Percentiles rank a stretch among this genome's conserved stretches.
phyloP scores from a whole-genome alignment of 345 rosid genomes.

The Arabis hirsuta region DNA sequence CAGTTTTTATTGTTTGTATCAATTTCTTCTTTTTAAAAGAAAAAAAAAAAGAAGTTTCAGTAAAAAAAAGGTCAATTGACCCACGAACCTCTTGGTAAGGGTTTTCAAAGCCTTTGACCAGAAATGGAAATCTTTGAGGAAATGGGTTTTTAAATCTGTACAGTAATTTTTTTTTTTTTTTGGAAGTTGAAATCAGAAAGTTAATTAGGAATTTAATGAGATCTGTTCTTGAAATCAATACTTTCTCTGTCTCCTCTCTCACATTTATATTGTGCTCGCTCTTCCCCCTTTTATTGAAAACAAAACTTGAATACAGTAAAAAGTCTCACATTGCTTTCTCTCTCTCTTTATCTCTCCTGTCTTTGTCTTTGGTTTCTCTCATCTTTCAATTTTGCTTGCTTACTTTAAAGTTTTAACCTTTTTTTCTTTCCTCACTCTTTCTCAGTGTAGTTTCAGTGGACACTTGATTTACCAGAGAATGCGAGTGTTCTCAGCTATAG shows the following conservation, averaged over 20 bases:
- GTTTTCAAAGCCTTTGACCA: slow-evolving; percentile 19
- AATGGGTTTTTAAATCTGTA: no score
- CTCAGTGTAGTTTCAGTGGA: slow-evolving; percentile 40
- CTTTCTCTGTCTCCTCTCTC: slow-evolving; percentile 28
- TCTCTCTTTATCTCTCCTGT: slow-evolving; percentile 26
- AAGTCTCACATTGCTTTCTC: slow-evolving; percentile 11
- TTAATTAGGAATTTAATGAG: slow-evolving; percentile 35
- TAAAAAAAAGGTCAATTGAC: slow-evolving; percentile 29
- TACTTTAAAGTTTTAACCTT: slow-evolving; percentile 22
- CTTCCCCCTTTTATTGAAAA: neutral
- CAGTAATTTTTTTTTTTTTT: no score
- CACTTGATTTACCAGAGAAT: slow-evolving; percentile 18
- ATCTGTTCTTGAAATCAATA: slow-evolving; percentile 28
- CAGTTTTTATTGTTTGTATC: no score
- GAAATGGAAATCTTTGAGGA: slow-evolving; percentile 22
- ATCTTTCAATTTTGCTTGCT: slow-evolving; percentile 18
- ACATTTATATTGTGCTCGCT: slow-evolving; percentile 39
- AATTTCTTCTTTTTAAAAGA: no score
- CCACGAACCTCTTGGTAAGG: slow-evolving; percentile 3
- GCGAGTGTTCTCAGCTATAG: neutral
- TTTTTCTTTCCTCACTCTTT: slow-evolving; percentile 10
- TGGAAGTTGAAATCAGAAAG: slow-evolving; percentile 27
- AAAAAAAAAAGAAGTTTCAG: neutral
- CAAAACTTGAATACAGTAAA: slow-evolving; percentile 24
- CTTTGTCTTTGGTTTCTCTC: slow-evolving; percentile 29